Base-by-base conservation (phyloP, 352 stramenopile genomes). In the Globisporangium paroecandrum region DNA sequence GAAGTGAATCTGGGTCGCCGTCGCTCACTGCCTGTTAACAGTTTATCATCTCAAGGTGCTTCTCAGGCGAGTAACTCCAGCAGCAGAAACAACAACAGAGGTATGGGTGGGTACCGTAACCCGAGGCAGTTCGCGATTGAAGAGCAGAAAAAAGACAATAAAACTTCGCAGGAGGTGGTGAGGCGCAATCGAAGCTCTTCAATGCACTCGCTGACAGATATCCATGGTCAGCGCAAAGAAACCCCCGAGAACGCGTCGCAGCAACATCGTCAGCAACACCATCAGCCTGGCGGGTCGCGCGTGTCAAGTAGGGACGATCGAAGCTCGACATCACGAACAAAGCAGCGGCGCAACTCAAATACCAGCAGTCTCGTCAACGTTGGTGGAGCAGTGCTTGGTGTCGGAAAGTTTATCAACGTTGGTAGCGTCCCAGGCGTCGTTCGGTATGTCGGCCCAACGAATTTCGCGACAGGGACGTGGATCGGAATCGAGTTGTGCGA, bases 401-500 rank as follows among this genome's bases (percentile, higher is more conserved):
- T 87, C 22, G 80, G 82, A 25, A 85, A 87, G 65, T 77, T 83
- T 27, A 82, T 90, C 61, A 83, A 78, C 8, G 70, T 90, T 5
- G 82, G 75, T 36, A 75, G 76, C 32, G 78, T 86, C n/a, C 72
- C 77, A 20, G 85, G 83, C 9, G 76, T 90, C 24, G 83, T 94
- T 38, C 81, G 81, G 1, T 91, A 85, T 65, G 84, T 94, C 55
- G 85, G 85, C 1, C 78, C 81, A 0, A 89, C 81, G 15, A 71
- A 77, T 12, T 92, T 94, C 25, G 84, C 82, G 5, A 70, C 73
- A 0, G 85, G 81, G 20, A 79, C 72, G n/a, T 94, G 85, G 85
- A 77, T 91, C 53, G 85, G 85, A 22, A 82, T 94, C n/a, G 83
- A 91, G 63, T 73, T 92, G 5, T 76, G 69, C 25, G 72, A 89